Base-by-base conservation (phyloP, 208 protist species). In the Porcisia deanei region DNA sequence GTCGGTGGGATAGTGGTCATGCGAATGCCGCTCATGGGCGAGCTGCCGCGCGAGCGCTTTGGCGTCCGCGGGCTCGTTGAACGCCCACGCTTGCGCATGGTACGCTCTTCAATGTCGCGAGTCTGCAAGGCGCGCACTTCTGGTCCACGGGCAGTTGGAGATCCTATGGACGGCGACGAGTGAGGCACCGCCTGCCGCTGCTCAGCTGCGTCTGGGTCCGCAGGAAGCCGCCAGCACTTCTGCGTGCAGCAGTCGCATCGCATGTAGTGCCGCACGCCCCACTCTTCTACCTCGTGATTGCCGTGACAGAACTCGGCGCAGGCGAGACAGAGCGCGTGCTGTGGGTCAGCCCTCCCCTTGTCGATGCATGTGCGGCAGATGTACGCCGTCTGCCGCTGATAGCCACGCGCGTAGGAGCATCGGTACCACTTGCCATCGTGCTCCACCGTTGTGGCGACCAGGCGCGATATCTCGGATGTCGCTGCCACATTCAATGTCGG, bases 161-260 rank as follows among this genome's bases (percentile, higher is more conserved):
- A 34, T 41, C 37, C 61, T 14, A 43, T 18, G 1, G 61, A 66
- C 12, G 39, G n/a, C 6, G 61, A 57, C 12, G 25, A 2, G 55
- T 41, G 2, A 2, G 37, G 66, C 20, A 30, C 37, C 34, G 7
- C n/a, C n/a, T 10, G 43, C 43, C 25, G 65, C 58, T 53, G 45
- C 3, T 39, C 53, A 0, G 64, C 55, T 6, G 16, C 60, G 8
- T 59, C 58, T 5, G 59, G 30, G 47, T 60, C 57, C 10, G 59
- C 70, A n/a, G 81, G 67, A 30, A 69, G 39, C 1, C 78, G 67
- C 90, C 92, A 96, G 76, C 92, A 96, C 45, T 81, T 86, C 12
- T 76, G 45, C 43, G 92, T 96, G 84, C 92, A 96, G 77, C 92
- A 96, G 81, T 96, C 92, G 66, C 92, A 96, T 18, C 92, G 90